Evolutionary conservation across 164 flowering plant genomes (phyloP), one percentile per base, ranked within the genome.

Genomic region (Protea cynaroides): DNA sequence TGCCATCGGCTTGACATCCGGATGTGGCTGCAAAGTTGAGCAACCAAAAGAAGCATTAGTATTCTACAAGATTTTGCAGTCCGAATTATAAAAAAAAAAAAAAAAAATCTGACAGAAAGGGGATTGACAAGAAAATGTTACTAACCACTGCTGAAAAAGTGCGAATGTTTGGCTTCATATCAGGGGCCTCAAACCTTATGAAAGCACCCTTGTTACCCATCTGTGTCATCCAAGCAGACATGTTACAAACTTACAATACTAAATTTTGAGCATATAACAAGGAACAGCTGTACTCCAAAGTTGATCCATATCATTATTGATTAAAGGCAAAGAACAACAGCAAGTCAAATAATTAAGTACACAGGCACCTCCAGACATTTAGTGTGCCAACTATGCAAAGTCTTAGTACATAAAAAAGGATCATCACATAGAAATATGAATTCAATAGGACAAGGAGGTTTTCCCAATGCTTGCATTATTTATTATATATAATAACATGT

Each of bases 161-260:
- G 14, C 80, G 89, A 46, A 91, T 84, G 59, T 91, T 84, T 43
- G 97, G 99, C 80, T 94, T 89, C 83, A 94, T 46, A 15, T 82
- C 89, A 21, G 99, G 99, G 63, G 97, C 87, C 76, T 86, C 79
- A 60, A 94, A 88, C 13, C 89, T 86, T 71, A 94, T 87, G 66
- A 84, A 89, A 38, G 99, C 99, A 63, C 97, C 99, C 75, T 94
- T 94, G 80, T 94, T 94, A 46, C 97, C 97, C 98, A 94, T 94
- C 98, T 94, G 91, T 67, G 74, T 49, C 58, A 59, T 40, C 36
- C 62, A 61, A 50, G 24, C 9, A 13, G 14, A 22, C 8, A 38
- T 58, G 46, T 36, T 49, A 57, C 11, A 8, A 1, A 15, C 17
- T 14, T 12, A 5, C 34, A 40, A 40, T 8, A 40, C 46, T 40